Conservation (phyloP, 2,329 filamentous ascomycete species). For the Verticillium isaacii region DNA sequence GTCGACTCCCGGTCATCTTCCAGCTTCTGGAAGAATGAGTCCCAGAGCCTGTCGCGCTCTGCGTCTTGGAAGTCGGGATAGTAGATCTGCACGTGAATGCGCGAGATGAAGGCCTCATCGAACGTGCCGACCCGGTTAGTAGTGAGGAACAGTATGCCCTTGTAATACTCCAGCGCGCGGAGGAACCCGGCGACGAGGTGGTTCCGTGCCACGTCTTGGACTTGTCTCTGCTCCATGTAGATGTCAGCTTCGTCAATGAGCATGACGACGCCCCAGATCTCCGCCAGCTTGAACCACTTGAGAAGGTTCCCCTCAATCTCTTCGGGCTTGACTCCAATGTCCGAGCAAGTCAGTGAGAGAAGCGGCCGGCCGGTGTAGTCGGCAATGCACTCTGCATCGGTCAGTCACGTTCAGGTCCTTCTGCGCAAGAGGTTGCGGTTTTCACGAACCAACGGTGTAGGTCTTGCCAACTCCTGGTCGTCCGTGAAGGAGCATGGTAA, state of each 20-base stretch:
- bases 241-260: constrained; percentile 24
- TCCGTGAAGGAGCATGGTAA: constrained; percentile 6
- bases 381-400: background rate
- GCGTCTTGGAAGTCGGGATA: constrained; percentile 21
- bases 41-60: constrained; percentile 19
- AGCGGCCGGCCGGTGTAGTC: background rate
- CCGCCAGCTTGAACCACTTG: constrained; percentile 13
- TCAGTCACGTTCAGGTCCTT: background rate
- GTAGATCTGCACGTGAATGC: constrained; percentile 22
- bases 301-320: constrained; percentile 11
- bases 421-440: background rate
- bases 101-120: constrained; percentile 25
- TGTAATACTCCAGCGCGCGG: constrained; percentile 21
- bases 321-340: constrained; percentile 5
- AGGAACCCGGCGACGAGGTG: constrained; percentile 18
- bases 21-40: constrained; percentile 21
- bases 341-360: background rate
- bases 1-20: constrained; percentile 16
- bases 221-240: constrained; percentile 3
- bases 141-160: constrained; percentile 25
- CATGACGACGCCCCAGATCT: constrained; percentile 20
- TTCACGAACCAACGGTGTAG: constrained; percentile 6
- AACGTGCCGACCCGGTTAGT: constrained; percentile 23
- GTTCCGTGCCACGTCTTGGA: background rate
- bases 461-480: constrained; percentile 11